These are phyloP conservation scores for Rhynchosporium secalis DNA, from an alignment of 2,329 filamentous ascomycete species.

Conservation along the genomic window DNA sequence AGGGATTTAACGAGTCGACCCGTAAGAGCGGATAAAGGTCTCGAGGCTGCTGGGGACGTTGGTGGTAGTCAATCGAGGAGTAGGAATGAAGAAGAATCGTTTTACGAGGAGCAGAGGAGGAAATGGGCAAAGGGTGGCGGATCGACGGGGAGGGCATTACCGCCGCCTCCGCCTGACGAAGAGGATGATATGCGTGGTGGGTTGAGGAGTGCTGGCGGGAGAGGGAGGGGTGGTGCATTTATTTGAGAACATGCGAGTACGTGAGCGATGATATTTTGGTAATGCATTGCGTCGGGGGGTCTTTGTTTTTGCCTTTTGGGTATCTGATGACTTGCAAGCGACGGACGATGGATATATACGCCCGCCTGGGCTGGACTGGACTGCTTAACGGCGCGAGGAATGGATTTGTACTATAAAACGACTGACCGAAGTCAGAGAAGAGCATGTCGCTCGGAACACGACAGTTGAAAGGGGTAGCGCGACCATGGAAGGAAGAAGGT, in stretches of 20 bases:
- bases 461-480: too few species aligned
- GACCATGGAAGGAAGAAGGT: too few species aligned
- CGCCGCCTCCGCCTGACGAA: conserved; percentile 7
- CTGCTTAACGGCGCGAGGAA: background rate
- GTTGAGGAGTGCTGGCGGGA: background rate
- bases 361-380: background rate
- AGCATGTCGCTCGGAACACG: background rate
- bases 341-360: background rate
- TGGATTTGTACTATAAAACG: conserved; percentile 7
- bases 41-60: conserved; percentile 10
- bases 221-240: background rate
- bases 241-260: background rate
- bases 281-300: background rate
- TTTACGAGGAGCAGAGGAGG: conserved; percentile 25
- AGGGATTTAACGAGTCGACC: conserved; percentile 29
- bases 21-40: conserved; percentile 15
- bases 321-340: background rate
- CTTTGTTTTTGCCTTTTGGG: background rate
- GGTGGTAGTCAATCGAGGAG: background rate
- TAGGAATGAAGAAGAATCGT: conserved; percentile 21
- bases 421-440: background rate
- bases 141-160: conserved; percentile 8
- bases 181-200: background rate
- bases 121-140: conserved; percentile 16
- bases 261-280: background rate